Evolutionary conservation across 495 filamentous ascomycete genomes (phyloP), one percentile per base, ranked within the genome.

Genomic region (Lepidopterella palustris): DNA sequence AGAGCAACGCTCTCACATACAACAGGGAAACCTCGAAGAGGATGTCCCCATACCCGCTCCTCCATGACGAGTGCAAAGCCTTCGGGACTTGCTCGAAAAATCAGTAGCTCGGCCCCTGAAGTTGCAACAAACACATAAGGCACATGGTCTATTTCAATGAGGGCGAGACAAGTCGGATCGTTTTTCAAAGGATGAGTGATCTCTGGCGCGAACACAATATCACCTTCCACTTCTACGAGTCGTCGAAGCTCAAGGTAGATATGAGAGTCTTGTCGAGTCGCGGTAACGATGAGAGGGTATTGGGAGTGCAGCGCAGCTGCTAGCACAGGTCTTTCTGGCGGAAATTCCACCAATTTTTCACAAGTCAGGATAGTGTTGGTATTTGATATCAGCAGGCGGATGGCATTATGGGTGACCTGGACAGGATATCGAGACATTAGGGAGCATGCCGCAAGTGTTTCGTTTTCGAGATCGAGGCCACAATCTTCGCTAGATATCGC

Each of bases 391-490:
- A 55, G 51, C 18, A 60, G 26, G 40, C 28, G 40, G 0, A 71
- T 51, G 11, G 42, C 55, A 18, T 55, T 48, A 0, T 51, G 52
- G 4, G 71, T 72, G 13, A 72, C 61, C 48, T 73, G 72, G 8
- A 73, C 23, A 28, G 67, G 48, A 5, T 31, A 32, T 10, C 39
- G 39, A 21, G 60, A 53, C 10, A 13, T 10, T 2, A 57, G 31
- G 3, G 31, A 10, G 27, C 58, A 62, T 5, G 68, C 67, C 4
- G 57, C 57, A 13, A 72, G 57, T 6, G 72, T 74, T 27, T 61
- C 60, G 21, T 53, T 29, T 8, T 53, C 39, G 1, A 61, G 47
- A 18, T 65, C 53, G n/a, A 71, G 23, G 4, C 45, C 67, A 23
- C 2, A 49, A n/a, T 11, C 58, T 25, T 39, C 55, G 45, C 8